phyloP scores from a whole-genome alignment of 1,284 basidiomycete genomes.

The Vanrija sp. region DNA sequence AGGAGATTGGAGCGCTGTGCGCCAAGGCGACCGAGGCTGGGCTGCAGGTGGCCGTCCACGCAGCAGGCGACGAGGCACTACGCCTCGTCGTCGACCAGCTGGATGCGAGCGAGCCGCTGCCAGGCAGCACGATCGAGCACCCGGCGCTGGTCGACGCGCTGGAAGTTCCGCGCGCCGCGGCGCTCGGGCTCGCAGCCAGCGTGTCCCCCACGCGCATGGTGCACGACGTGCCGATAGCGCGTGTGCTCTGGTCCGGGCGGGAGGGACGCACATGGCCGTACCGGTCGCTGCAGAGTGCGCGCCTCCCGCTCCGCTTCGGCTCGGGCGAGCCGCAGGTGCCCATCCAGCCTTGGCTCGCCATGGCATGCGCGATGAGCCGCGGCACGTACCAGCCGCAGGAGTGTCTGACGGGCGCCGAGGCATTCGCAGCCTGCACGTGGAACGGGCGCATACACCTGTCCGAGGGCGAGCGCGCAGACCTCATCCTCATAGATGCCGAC shows the following conservation, averaged over 20 bases:
- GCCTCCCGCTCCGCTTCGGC: slow-evolving; percentile 30
- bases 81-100: slow-evolving; percentile 22
- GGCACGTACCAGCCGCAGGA: slow-evolving; percentile 14
- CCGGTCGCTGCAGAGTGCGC: slow-evolving; percentile 25
- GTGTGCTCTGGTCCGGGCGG: slow-evolving; percentile 32
- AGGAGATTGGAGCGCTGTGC: slow-evolving; percentile 22
- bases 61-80: slow-evolving; percentile 39
- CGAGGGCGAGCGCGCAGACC: slow-evolving; percentile 32
- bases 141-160: slow-evolving; percentile 30
- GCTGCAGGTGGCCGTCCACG: slow-evolving; percentile 36
- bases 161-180: slow-evolving; percentile 29
- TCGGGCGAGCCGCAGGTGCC: slow-evolving; percentile 37
- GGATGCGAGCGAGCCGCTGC: slow-evolving; percentile 7
- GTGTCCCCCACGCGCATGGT: slow-evolving; percentile 39
- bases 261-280: slow-evolving; percentile 33
- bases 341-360: slow-evolving; percentile 38
- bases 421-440: slow-evolving; percentile 16
- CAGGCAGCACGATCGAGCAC: slow-evolving; percentile 37
- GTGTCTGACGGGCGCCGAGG: slow-evolving; percentile 17
- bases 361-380: slow-evolving; percentile 31
- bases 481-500: slow-evolving; percentile 25
- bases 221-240: slow-evolving; percentile 34
- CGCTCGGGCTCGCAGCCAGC: slow-evolving; percentile 30
- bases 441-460: neutral
- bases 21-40: slow-evolving; percentile 20